Conservation (phyloP, 768 basidiomycete genomes). For the Daedaleopsis nitida region DNA sequence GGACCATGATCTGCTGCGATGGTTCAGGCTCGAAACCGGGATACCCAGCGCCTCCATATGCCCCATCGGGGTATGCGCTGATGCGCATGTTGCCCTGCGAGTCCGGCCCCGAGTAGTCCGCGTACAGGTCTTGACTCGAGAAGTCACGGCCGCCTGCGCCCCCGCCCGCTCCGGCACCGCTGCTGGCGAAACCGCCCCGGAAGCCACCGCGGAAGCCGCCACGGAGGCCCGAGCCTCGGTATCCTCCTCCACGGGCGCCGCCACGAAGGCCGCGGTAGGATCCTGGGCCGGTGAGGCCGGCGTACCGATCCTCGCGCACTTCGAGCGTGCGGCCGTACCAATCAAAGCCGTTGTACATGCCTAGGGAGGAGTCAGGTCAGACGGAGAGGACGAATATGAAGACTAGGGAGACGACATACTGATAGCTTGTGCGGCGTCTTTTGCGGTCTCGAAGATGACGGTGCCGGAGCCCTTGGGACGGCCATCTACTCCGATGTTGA, state of each 20-base stretch:
- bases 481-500: conserved; percentile 91
- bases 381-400: too few relatives aligned
- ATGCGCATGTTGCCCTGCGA: conserved; percentile 44
- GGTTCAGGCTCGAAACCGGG: conserved; percentile 67
- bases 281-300: conserved; percentile 74
- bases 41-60: conserved; percentile 42
- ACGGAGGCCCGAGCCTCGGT: conserved; percentile 39
- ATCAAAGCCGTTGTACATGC: conserved; percentile 96
- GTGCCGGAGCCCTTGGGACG: conserved; percentile 97
- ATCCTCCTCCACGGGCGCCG: conserved; percentile 40
- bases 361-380: conserved; percentile 39
- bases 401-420: conserved; percentile 50
- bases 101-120: conserved; percentile 90
- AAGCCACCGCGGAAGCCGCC: conserved; percentile 49
- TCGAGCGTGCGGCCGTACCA: conserved; percentile 97
- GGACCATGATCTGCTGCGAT: conserved; percentile 96
- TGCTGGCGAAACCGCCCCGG: conserved; percentile 58
- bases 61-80: conserved; percentile 32
- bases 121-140: conserved; percentile 88
- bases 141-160: conserved; percentile 63
- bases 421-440: conserved; percentile 91
- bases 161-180: conserved; percentile 49
- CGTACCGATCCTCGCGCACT: conserved; percentile 95
- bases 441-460: conserved; percentile 89
- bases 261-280: conserved; percentile 55